Percentiles rank a stretch among this genome's conserved stretches.
Evolutionary conservation across 257 asterid species (phyloP).

Genomic region (Ilex aquifolium): DNA sequence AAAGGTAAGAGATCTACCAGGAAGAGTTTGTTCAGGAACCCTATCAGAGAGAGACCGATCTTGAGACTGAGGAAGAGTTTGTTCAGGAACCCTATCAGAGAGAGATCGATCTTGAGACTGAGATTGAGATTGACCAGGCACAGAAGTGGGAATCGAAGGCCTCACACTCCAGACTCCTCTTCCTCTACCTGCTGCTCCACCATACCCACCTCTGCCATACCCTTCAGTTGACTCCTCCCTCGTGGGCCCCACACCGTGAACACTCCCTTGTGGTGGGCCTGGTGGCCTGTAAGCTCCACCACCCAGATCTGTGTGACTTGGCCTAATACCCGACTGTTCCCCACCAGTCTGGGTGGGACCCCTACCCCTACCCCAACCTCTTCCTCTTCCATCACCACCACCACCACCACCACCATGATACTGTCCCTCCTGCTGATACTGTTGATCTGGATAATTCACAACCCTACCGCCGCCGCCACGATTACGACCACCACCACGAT

Average conservation of each 20-base stretch:
- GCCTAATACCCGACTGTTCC: neutral
- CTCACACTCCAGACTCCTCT: neutral
- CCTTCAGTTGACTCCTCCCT: neutral
- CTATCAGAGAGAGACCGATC: neutral
- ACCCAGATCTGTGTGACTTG: neutral
- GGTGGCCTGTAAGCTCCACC: neutral
- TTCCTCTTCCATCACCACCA: no score
- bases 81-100: neutral
- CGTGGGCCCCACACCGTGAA: neutral
- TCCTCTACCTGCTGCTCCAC: neutral
- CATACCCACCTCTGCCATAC: neutral
- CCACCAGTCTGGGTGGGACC: neutral
- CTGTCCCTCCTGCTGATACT: no score
- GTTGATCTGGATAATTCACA: no score
- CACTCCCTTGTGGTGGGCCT: neutral
- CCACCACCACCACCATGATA: no score
- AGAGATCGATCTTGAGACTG: slow-evolving; percentile 2
- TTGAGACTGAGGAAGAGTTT: neutral
- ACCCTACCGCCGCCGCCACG: no score
- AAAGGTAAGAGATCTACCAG: neutral
- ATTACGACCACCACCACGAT: no score
- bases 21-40: neutral
- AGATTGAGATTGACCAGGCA: slow-evolving; percentile 3
- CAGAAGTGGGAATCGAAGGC: slow-evolving; percentile 7
- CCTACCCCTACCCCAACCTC: neutral